A percentile compares a stretch with the other conserved stretches of the same genome.
Evolutionary conservation across 163 green algal genomes (phyloP).

Genomic region (Scenedesmus sp.): DNA sequence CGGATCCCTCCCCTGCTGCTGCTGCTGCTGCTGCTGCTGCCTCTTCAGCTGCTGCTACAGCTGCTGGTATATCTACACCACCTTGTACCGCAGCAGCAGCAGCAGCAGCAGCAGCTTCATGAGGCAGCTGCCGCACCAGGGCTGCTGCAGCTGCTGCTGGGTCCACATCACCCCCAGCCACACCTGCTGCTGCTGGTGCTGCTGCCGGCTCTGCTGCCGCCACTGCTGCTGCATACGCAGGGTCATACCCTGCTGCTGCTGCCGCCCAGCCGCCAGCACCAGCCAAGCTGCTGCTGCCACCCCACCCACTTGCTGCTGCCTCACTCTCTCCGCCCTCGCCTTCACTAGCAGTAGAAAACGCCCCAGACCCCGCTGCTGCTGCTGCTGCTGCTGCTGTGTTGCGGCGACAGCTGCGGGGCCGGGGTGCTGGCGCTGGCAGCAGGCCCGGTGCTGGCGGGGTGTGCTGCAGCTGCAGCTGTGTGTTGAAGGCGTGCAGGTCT

Average conservation of each 20-base stretch:
- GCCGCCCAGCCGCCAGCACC: not conserved
- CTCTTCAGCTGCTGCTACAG: not conserved
- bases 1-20: not conserved
- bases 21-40: not conserved
- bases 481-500: not conserved
- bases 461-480: not conserved
- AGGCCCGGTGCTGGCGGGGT: not conserved
- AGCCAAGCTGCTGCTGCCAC: not conserved
- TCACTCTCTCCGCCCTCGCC: not conserved
- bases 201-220: constrained; percentile 3
- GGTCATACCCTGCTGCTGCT: not conserved
- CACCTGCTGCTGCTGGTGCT: not conserved
- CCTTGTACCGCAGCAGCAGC: not conserved
- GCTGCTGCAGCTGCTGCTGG: not conserved
- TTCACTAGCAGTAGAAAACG: not conserved
- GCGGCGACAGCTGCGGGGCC: not conserved
- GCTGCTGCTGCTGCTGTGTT: constrained; percentile 46
- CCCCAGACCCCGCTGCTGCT: constrained; percentile 48
- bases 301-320: not conserved
- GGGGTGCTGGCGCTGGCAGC: not conserved
- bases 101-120: not conserved
- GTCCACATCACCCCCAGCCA: not conserved
- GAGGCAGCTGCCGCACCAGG: not conserved
- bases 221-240: not conserved
- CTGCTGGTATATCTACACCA: not conserved